These are phyloP conservation scores for Leucocoprinus sp. DNA, from an alignment of 768 basidiomycete species.

Conservation along the genomic window DNA sequence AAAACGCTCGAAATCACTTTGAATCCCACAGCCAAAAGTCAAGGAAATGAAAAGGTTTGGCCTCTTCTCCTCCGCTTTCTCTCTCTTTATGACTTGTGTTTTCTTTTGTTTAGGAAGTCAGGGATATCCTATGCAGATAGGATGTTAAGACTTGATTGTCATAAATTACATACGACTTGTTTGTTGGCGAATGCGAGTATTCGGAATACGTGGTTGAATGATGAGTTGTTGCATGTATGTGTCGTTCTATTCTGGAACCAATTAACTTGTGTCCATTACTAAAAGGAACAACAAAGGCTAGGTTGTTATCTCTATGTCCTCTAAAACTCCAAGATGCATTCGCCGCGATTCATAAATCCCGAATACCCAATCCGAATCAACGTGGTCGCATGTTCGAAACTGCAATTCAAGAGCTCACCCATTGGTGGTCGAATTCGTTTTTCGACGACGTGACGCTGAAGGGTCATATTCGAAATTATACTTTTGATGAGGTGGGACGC, in stretches of 20 bases:
- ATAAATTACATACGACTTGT: conserved; percentile 85
- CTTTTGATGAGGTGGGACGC: conserved; percentile 68
- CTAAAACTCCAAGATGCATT: conserved; percentile 75
- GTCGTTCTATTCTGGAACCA: conserved; percentile 5
- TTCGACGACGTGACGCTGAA: conserved; percentile 43
- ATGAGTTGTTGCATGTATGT: conserved; percentile 73
- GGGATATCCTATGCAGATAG: conserved; percentile 61
- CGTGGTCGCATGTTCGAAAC: conserved; percentile 86
- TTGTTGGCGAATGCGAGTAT: conserved; percentile 65
- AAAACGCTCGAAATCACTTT: conserved; percentile 65
- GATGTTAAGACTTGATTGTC: conserved; percentile 64
- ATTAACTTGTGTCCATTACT: neutral
- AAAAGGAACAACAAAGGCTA: conserved; percentile 53
- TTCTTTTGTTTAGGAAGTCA: conserved; percentile 29
- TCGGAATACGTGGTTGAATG: conserved; percentile 82
- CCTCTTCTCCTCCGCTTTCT: conserved; percentile 18
- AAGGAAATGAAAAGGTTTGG: conserved; percentile 32
- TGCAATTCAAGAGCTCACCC: conserved; percentile 61
- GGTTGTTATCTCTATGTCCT: conserved; percentile 82
- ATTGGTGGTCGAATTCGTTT: conserved; percentile 88
- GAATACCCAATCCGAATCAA: conserved; percentile 69
- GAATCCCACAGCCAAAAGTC: conserved; percentile 29
- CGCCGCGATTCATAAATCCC: conserved; percentile 70
- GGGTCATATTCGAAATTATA: conserved; percentile 67
- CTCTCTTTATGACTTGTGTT: conserved; percentile 12